phyloP scores from a whole-genome alignment of 176 grass and related monocot species.

The Coix lacrymajobi region DNA sequence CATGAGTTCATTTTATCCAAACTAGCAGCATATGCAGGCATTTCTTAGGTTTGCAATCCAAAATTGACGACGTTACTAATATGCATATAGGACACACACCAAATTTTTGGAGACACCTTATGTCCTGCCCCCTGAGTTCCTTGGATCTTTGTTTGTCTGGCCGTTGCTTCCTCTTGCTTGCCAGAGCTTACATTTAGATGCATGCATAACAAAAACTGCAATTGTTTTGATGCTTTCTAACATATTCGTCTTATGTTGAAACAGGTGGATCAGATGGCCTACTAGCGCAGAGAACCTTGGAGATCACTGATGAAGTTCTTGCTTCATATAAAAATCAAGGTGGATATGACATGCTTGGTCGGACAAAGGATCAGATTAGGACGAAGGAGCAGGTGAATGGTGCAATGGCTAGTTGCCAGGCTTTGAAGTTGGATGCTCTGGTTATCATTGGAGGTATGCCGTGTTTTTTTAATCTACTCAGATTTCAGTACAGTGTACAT shows the following conservation, averaged over 20 bases:
- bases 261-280: conserved; percentile 91
- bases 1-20: neutral
- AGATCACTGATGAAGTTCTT: conserved; percentile 89
- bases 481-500: neutral
- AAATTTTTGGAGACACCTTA: neutral
- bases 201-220: neutral
- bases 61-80: neutral
- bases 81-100: neutral
- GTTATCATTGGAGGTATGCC: conserved; percentile 92
- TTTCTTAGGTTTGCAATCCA: neutral
- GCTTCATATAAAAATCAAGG: conserved; percentile 99
- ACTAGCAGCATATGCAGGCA: neutral
- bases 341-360: conserved; percentile 98
- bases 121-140: neutral
- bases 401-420: conserved; percentile 71
- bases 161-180: neutral
- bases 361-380: conserved; percentile 98
- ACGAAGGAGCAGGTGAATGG: conserved; percentile 94
- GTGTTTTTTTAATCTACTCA: conserved; percentile 1
- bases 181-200: neutral
- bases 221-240: neutral
- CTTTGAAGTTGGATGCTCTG: conserved; percentile 85
- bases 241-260: conserved; percentile 16
- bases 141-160: neutral
- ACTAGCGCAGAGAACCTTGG: conserved; percentile 88